Conservation (phyloP, 2,329 filamentous ascomycete species). For the Aspergillus japonicus region DNA sequence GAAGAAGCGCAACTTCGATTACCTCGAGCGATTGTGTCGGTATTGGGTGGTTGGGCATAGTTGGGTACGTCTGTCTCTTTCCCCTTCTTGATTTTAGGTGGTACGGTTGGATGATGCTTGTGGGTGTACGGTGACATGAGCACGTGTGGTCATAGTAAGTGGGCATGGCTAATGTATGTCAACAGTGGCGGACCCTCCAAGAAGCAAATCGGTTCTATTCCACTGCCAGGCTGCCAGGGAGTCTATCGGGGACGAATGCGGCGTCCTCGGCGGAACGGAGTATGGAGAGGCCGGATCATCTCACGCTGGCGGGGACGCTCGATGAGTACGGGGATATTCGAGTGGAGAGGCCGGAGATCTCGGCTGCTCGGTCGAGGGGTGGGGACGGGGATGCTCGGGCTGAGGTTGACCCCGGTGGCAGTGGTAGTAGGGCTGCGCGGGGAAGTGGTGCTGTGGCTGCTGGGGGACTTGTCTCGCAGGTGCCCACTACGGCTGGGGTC, state of each 20-base stretch:
- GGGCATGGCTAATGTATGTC: not conserved
- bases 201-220: conserved; percentile 39
- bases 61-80: conserved; percentile 26
- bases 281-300: conserved; percentile 21
- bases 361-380: conserved; percentile 3
- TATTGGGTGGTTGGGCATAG: conserved; percentile 37
- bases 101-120: too few species aligned
- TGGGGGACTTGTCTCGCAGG: not conserved
- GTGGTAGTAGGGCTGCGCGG: conserved; percentile 9
- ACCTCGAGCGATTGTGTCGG: conserved; percentile 33
- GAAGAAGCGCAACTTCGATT: conserved; percentile 32
- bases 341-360: conserved; percentile 25
- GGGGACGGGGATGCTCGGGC: not conserved
- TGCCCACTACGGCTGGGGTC: conserved; percentile 11
- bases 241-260: not conserved
- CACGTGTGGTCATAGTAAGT: too few species aligned
- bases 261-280: not conserved
- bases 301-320: conserved; percentile 34
- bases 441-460: not conserved
- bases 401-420: not conserved
- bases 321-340: conserved; percentile 41
- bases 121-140: too few species aligned
- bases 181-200: conserved; percentile 36
- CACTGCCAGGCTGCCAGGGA: conserved; percentile 27
- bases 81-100: not conserved